Base-by-base conservation (phyloP, 2,329 filamentous ascomycete species). In the Plectosphaerella sp. region DNA sequence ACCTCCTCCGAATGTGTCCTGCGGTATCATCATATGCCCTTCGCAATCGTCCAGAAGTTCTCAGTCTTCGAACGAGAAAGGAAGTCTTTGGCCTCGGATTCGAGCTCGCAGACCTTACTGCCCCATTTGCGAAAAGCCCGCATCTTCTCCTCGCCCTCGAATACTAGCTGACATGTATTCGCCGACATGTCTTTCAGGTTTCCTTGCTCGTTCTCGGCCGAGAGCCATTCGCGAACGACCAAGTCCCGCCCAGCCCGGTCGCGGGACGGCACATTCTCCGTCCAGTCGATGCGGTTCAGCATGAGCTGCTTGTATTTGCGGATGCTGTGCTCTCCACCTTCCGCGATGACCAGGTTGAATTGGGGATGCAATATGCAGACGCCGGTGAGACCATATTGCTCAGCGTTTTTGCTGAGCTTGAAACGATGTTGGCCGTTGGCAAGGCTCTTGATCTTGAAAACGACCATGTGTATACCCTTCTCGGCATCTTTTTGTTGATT, bases 201-300 rank as follows among this genome's bases (percentile, higher is more conserved):
- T 2, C 91, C 91, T 10, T 84, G 78, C 53, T 91, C 88, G 62
- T 92, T 87, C 62, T 94, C 83, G 2, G 89, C 84, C 54, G 86
- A 82, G 47, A 97, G 76, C 91, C 91, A 97, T 45, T 86, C 77
- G 16, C 84, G 83, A 46, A 85, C 77, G 1, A 81, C 79, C 53
- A 81, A 82, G 52, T 79, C 76, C 52, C 85, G 86, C 37, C 77
- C 79, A 54, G 84, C 78, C 48, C 77, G 78, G 42, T 83, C 73
- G 39, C 78, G 78, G 0, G 91, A 86, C 3, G 85, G 84, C 0
- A 83, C 80, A 61, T 96, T 96, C 66, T 97, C 92, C 3, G 88
- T 88, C 94, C 95, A 99, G 68, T 96, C 88, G 63, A 97, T 91
- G 47, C 94, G 91, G 60, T 93, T 87, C 43, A 95, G 77, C 89